Percentiles rank a stretch among this genome's conserved stretches.
phyloP scores from a whole-genome alignment of 1,284 basidiomycete genomes.

The Termitomyces sp. region DNA sequence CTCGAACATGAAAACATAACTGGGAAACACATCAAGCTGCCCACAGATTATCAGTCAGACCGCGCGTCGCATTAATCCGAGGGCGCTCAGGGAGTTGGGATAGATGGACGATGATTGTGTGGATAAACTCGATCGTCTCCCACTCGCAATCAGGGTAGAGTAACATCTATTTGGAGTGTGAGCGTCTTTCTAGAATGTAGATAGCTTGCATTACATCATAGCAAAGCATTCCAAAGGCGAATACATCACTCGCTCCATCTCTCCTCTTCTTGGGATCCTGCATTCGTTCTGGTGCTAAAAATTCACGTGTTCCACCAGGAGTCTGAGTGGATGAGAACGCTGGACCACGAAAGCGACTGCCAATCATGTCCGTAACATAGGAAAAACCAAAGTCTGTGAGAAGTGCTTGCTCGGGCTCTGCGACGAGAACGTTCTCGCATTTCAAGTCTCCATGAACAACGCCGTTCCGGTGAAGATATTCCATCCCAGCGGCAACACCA shows the following conservation, averaged over 20 bases:
- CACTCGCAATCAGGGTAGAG: too few species aligned
- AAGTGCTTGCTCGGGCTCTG: slow-evolving; percentile 20
- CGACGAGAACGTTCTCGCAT: slow-evolving; percentile 23
- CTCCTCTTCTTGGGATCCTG: neutral
- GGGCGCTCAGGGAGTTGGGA: neutral
- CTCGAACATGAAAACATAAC: too few species aligned
- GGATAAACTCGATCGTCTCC: accelerated
- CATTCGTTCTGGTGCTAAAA: slow-evolving; percentile 16
- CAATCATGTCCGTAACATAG: neutral
- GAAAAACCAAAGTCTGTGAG: slow-evolving; percentile 14
- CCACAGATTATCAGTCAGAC: neutral
- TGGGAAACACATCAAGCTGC: too few species aligned
- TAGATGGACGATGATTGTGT: neutral
- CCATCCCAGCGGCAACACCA: slow-evolving; percentile 3
- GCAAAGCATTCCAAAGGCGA: slow-evolving; percentile 12
- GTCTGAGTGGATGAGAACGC: neutral
- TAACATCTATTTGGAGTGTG: neutral
- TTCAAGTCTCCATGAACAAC: slow-evolving; percentile 8
- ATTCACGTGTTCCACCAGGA: slow-evolving; percentile 6
- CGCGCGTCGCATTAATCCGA: neutral
- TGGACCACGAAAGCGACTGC: neutral
- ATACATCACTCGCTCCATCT: slow-evolving; percentile 12
- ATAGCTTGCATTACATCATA: neutral
- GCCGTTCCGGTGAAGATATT: slow-evolving; percentile 5
- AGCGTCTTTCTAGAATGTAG: neutral